These are phyloP conservation scores for Chrysophaeum taylorii DNA, from an alignment of 352 stramenopile genomes.

Conservation along the genomic window DNA sequence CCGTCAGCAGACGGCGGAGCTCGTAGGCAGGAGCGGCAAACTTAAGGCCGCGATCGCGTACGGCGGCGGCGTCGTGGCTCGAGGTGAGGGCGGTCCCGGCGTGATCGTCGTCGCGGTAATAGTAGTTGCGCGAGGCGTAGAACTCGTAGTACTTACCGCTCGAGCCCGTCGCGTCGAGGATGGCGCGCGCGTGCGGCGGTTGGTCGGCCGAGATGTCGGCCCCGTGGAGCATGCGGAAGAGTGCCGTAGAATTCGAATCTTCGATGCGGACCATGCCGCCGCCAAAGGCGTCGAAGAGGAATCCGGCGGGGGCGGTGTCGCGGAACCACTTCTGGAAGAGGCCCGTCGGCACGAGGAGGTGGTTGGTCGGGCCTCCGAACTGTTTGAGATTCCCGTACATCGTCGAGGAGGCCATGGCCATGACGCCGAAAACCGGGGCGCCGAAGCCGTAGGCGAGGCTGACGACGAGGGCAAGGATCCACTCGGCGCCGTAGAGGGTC, in stretches of 20 bases:
- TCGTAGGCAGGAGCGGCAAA: constrained; percentile 11
- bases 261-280: constrained; percentile 8
- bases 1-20: not conserved
- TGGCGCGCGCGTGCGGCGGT: not conserved
- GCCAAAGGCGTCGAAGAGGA: not conserved
- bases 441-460: constrained; percentile 4
- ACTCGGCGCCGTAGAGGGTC: not conserved
- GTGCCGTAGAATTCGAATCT: not conserved
- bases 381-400: constrained; percentile 9
- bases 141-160: not conserved
- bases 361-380: constrained; percentile 2
- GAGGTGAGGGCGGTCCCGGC: not conserved
- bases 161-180: not conserved
- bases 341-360: constrained; percentile 8
- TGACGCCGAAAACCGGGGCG: not conserved
- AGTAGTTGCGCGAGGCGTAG: constrained; percentile 9
- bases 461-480: too few species aligned
- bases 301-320: not conserved
- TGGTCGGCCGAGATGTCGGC: constrained; percentile 2
- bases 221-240: not conserved
- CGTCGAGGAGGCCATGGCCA: constrained; percentile 10
- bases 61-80: not conserved
- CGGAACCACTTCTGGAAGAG: not conserved
- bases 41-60: not conserved
- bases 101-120: not conserved